phyloP scores from a whole-genome alignment of 164 flowering plant genomes.

The Pachysandra terminalis region DNA sequence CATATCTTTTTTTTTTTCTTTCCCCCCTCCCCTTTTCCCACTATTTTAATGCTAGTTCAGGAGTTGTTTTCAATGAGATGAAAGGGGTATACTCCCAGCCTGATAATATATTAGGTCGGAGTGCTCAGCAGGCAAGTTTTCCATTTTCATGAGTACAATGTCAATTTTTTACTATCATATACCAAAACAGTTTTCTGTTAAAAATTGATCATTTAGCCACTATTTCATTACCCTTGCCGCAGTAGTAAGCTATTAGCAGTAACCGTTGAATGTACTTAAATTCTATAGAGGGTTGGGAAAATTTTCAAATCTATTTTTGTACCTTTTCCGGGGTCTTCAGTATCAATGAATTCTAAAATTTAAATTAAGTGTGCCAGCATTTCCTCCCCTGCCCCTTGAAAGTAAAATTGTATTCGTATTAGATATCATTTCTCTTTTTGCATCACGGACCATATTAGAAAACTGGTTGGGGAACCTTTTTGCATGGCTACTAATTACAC shows the following conservation, averaged over 20 bases:
- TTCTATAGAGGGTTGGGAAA: neutral
- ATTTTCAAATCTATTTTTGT: neutral
- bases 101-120: slow-evolving; percentile 80
- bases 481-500: no score
- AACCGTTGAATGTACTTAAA: neutral
- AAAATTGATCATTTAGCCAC: no score
- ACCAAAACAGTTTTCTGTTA: no score
- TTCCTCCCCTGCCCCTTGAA: no score
- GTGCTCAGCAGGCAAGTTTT: slow-evolving; percentile 75
- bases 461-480: no score
- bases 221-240: neutral
- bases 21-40: neutral
- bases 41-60: slow-evolving; percentile 29
- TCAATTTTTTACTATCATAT: neutral
- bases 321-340: no score
- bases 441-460: no score
- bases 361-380: no score
- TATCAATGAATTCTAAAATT: no score
- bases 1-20: no score
- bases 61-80: slow-evolving; percentile 99
- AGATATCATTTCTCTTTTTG: no score
- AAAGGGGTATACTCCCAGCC: slow-evolving; percentile 99
- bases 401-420: no score
- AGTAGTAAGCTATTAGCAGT: neutral
- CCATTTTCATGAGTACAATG: neutral